Conservation (phyloP, 2,329 filamentous ascomycete species). For the Ceratocystis cubensis region DNA sequence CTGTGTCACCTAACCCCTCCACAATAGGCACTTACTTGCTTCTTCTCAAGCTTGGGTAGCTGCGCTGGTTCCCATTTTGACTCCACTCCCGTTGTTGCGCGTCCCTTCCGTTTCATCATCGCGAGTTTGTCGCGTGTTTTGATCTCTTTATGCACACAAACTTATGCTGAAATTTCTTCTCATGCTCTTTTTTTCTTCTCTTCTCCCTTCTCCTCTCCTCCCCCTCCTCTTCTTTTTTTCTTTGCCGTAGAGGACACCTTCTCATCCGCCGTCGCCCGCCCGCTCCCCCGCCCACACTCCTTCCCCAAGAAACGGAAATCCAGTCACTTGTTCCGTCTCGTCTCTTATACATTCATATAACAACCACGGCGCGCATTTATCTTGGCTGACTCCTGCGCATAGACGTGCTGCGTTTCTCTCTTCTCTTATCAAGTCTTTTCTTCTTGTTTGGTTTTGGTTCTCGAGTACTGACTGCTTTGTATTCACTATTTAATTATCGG, state of each 20-base stretch:
- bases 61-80: neutral
- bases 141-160: constrained; percentile 2
- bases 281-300: neutral
- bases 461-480: neutral
- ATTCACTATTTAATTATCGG: constrained; percentile 7
- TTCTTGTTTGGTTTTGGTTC: neutral
- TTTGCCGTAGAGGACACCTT: neutral
- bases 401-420: neutral
- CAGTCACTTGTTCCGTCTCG: constrained; percentile 1
- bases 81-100: constrained; percentile 8
- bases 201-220: neutral
- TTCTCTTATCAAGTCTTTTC: neutral
- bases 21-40: constrained; percentile 1
- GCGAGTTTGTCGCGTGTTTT: constrained; percentile 2
- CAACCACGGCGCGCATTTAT: neutral
- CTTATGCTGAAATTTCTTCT: neutral
- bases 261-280: neutral
- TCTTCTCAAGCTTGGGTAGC: neutral
- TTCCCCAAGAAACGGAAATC: constrained; percentile 1
- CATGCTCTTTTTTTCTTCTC: neutral
- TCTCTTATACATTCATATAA: neutral
- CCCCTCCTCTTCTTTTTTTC: neutral
- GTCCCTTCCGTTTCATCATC: constrained; percentile 14
- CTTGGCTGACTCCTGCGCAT: neutral
- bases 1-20: neutral